A percentile compares a stretch with the other conserved stretches of the same genome.
Conservation (phyloP, 2,329 filamentous ascomycete genomes). For the Penicillium sp. region DNA sequence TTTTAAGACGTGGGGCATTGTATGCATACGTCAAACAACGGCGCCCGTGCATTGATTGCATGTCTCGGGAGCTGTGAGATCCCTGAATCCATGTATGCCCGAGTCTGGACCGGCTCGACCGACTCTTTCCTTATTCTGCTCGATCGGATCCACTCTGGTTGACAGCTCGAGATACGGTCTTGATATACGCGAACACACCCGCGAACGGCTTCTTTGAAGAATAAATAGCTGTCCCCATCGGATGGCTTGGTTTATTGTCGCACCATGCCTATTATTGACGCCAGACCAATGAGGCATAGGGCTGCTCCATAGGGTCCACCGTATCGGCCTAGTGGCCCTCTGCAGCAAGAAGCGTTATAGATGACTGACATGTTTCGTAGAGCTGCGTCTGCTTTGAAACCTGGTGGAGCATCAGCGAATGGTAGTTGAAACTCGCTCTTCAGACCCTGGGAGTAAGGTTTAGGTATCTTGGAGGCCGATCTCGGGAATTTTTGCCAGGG, state of each 20-base stretch:
- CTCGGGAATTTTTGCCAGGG: background rate
- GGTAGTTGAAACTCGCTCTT: background rate
- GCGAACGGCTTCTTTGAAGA: background rate
- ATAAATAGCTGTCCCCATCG: slow-evolving; percentile 1
- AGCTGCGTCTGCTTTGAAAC: background rate
- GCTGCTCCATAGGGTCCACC: slow-evolving; percentile 10
- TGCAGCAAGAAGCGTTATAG: background rate
- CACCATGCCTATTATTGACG: slow-evolving; percentile 5
- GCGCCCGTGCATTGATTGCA: background rate
- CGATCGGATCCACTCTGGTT: background rate
- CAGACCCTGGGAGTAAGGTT: background rate
- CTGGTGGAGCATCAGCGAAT: background rate
- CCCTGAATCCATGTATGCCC: background rate
- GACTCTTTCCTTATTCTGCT: background rate
- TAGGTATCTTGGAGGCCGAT: background rate
- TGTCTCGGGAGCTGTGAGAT: background rate
- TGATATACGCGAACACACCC: background rate
- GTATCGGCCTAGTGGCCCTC: background rate
- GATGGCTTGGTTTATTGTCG: slow-evolving; percentile 12
- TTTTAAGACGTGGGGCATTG: slow-evolving; percentile 4
- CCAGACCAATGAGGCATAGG: background rate
- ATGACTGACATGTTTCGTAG: too few relatives aligned
- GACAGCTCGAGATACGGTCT: background rate
- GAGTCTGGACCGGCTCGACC: background rate
- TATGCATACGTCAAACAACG: background rate